These are phyloP conservation scores for Boletellus emodensis DNA, from an alignment of 768 basidiomycete genomes.

Conservation along the genomic window DNA sequence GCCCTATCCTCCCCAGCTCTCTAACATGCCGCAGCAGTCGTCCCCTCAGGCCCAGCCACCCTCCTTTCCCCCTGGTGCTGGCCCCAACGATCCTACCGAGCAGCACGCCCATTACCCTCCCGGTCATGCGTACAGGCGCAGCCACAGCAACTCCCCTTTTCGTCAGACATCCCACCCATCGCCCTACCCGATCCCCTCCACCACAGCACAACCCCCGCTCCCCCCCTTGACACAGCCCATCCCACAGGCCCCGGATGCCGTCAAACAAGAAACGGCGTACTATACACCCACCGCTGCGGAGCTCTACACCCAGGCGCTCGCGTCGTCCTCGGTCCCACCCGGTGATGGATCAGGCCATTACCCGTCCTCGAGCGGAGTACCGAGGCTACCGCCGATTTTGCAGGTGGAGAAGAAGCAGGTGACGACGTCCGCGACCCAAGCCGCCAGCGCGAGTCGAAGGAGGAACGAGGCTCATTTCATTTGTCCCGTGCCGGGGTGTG, in stretches of 20 bases:
- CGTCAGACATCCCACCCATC: slow-evolving; percentile 39
- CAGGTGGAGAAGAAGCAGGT: slow-evolving; percentile 95
- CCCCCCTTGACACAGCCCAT: slow-evolving; percentile 22
- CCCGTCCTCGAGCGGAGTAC: slow-evolving; percentile 30
- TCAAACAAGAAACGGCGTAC: slow-evolving; percentile 42
- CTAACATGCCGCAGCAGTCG: slow-evolving; percentile 31
- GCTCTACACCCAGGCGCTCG: slow-evolving; percentile 47
- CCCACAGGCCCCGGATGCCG: slow-evolving; percentile 21
- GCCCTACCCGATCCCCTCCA: slow-evolving; percentile 36
- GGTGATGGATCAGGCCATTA: slow-evolving; percentile 28
- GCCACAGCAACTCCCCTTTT: slow-evolving; percentile 32
- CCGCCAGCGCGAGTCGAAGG: slow-evolving; percentile 83
- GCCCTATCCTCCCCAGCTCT: slow-evolving; percentile 25
- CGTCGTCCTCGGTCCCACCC: slow-evolving; percentile 25
- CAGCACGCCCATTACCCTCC: slow-evolving; percentile 34
- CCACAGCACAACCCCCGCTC: slow-evolving; percentile 27
- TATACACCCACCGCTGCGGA: slow-evolving; percentile 53
- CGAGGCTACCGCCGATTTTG: slow-evolving; percentile 76
- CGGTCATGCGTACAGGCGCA: slow-evolving; percentile 32
- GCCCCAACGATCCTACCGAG: slow-evolving; percentile 32
- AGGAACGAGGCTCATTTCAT: slow-evolving; percentile 90
- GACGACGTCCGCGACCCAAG: slow-evolving; percentile 89
- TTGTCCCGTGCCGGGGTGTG: slow-evolving; percentile 93
- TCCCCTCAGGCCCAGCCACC: slow-evolving; percentile 33
- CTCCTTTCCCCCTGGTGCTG: slow-evolving; percentile 33